Evolutionary conservation across 768 basidiomycete genomes (phyloP), one percentile per base, ranked within the genome.

Genomic region (Phaeolepiota aurea): DNA sequence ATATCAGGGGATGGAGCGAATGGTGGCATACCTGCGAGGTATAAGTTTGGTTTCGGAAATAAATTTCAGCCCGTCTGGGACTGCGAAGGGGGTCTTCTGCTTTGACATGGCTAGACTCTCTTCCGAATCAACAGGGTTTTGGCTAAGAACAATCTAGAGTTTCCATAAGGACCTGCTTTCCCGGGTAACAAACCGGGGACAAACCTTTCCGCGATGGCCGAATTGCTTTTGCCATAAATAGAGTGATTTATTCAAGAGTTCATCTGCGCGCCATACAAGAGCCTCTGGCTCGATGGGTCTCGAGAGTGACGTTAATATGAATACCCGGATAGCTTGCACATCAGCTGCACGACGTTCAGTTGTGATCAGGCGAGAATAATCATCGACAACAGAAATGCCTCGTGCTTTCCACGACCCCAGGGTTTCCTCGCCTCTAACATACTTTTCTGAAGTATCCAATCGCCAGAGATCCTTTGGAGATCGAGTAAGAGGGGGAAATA

Each of bases 381-480:
- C 94, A 48, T 94, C 82, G 19, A 99, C 83, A 7, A 91, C 80
- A 1, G 83, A 82, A 19, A 97, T 73, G 5, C 93, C 89, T 33
- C 93, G 75, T 32, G 93, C 81, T 49, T 79, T 85, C 93, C 94
- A 98, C 14, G 70, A 59, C 4, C 74, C 79, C 20, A 98, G 69
- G 3, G 70, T 60, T 52, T 97, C 93, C 57, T 98, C 93, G 5
- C 94, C 94, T 33, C 82, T 75, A 0, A 99, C 92, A 60, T 93
- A 97, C 57, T 91, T 93, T 62, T 88, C 86, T 20, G 87, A 81
- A 1, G 94, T 97, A 63, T 99, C 91, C 38, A 98, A 68, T 30
- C 92, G 70, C 96, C 94, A 97, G 11, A 99, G 68, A 47, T 97
- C 92, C 55, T 79, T 79, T 2, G 89, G 76, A 1, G 86, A 91